Evolutionary conservation across 108 stramenopile genomes (phyloP), one percentile per base, ranked within the genome.

Genomic region (Phaeodactylum tricornutum): DNA sequence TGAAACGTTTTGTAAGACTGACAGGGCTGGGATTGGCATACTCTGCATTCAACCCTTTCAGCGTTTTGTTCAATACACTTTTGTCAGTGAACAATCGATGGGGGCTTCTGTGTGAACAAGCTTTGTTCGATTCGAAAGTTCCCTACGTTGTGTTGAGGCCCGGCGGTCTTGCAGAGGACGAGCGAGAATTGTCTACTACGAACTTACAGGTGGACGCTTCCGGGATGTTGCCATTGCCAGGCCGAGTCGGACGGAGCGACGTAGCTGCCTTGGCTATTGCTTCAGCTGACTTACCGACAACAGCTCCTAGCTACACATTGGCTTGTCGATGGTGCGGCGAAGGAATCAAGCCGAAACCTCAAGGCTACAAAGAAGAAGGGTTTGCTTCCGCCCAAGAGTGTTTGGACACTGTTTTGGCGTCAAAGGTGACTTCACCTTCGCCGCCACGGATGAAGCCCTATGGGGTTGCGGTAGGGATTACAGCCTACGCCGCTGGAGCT

Each of bases 351-450:
- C 60, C 60, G 2, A 52, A 54, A 29, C 31, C 52, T 6, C 60
- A 61, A 37, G 60, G 60, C 28, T 19, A 23, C 2, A 43, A 50
- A 43, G 60, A 44, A 12, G 60, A 61, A 4, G 60, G 60, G 2
- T 35, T 29, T 14, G 15, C 38, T 17, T 49, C 60, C 0, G 52
- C 52, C 6, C 27, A 25, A 7, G 60, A 61, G 21, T 49, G 49
- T 12, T n/a, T 53, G 7, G 38, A 51, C n/a, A 9, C 9, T 16
- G 42, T 19, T 9, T 9, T 19, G 14, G 14, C 9, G 9, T 43
- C 42, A 14, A 11, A 9, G 14, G 33, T 14, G 14, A 34, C 33
- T 14, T 9, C 33, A 9, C 33, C 14, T 9, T 14, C 33, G 9
- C 33, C 33, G 9, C 33, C 33, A 34, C 9, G 14, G 14, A 11